Evolutionary conservation across 1,284 basidiomycete genomes (phyloP), one percentile per base, ranked within the genome.

Genomic region (Ustilago crameri): DNA sequence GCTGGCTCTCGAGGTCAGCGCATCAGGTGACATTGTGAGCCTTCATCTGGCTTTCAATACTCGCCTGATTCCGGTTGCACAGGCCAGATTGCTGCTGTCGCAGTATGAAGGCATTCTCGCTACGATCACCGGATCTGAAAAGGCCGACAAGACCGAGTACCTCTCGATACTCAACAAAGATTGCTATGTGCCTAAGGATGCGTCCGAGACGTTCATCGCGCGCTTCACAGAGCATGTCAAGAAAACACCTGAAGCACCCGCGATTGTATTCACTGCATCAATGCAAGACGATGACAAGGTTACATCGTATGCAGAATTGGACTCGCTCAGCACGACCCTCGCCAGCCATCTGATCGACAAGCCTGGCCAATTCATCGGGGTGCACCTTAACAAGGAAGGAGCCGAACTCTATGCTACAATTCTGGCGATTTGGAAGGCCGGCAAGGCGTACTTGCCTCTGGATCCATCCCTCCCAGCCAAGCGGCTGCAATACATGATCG

Each of bases 381-480:
- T 82, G 5, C 74, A 76, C 43, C 60, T 81, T 40, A 57, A 73
- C 51, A 73, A 67, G 43, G 76, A 75, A 35, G 61, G 70, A 0
- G 42, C 76, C 7, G 62, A 69, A n/a, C 54, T 79, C 2, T 82
- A 80, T 34, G 59, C 69, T 1, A 51, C 70, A 10, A 58, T 82
- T n/a, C 45, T 82, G 5, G 79, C 74, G 2, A 61, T 76, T 26
- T 82, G 80, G 80, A 82, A 81, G 57, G 73, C 76, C 2, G 74
- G 70, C 30, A 80, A 78, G 49, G 64, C 62, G 3, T 82, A 82
- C 45, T 52, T 82, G 35, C 80, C 80, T 1, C 54, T 82, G 7
- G 80, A 82, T 51, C 76, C 80, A 3, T 60, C 70, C n/a, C 56
- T 82, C 20, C 80, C 80, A 1, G 35, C 40, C 5, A 76, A 81